phyloP scores from a whole-genome alignment of 2,329 filamentous ascomycete genomes.

The Aaosphaeria arxii region DNA sequence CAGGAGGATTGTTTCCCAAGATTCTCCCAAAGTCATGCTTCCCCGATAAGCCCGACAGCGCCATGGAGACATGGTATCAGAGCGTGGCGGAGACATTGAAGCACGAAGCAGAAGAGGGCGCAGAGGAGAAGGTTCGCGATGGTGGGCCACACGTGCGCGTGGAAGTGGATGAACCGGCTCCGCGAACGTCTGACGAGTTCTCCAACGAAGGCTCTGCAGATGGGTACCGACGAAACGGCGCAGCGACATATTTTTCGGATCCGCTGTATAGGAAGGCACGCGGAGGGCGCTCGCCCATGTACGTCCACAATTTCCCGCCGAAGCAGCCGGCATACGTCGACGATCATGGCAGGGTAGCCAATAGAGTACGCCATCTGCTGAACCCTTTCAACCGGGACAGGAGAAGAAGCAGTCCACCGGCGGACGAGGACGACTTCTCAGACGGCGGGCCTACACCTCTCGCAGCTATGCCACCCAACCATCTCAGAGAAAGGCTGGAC shows the following conservation, averaged over 20 bases:
- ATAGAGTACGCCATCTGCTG: slow-evolving; percentile 33
- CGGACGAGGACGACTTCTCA: slow-evolving; percentile 27
- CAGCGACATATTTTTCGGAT: slow-evolving; percentile 49
- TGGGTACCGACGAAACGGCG: slow-evolving; percentile 35
- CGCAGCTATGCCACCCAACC: slow-evolving; percentile 17
- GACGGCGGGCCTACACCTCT: slow-evolving; percentile 17
- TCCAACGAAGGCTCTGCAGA: slow-evolving; percentile 40
- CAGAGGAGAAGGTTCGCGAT: slow-evolving; percentile 34
- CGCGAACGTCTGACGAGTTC: slow-evolving; percentile 29
- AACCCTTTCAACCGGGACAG: slow-evolving; percentile 26
- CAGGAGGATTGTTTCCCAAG: slow-evolving; percentile 56
- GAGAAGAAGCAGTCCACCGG: slow-evolving; percentile 23
- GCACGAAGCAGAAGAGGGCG: slow-evolving; percentile 53
- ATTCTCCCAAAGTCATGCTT: slow-evolving; percentile 65
- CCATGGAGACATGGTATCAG: slow-evolving; percentile 86
- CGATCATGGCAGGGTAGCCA: slow-evolving; percentile 24
- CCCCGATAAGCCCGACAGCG: slow-evolving; percentile 68
- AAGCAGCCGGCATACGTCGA: slow-evolving; percentile 25
- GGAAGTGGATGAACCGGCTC: slow-evolving; percentile 17
- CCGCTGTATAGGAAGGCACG: slow-evolving; percentile 48
- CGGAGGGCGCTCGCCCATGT: slow-evolving; percentile 35
- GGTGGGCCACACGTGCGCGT: slow-evolving; percentile 11
- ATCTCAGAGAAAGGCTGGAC: neutral
- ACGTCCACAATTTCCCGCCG: slow-evolving; percentile 40
- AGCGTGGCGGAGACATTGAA: slow-evolving; percentile 69